Base-by-base conservation (phyloP, 768 basidiomycete species). In the Boletus reticulatus region DNA sequence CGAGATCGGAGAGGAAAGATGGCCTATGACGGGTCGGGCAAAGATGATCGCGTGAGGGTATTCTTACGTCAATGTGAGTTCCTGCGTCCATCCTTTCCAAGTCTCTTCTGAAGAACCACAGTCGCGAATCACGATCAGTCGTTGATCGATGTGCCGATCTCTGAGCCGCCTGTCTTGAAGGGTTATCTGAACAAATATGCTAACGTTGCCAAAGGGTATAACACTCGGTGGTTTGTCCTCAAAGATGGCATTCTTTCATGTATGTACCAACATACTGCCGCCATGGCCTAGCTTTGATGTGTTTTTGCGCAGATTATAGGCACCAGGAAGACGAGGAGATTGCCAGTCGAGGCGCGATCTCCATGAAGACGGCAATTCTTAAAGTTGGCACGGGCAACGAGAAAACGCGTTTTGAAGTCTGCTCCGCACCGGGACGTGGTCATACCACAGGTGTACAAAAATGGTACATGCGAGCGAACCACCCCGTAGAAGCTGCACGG, bases 141-240 rank as follows among this genome's bases (percentile, higher is more conserved):
- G 0, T 75, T 93, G 2, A 80, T 94, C 11, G 77, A 80, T 5
- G 66, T 73, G 9, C 72, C 78, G 1, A 61, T 70, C 8, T 74
- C 76, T 1, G 83, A 85, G 46, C 83, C 87, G 2, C 85, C 88
- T 0, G 70, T 77, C 4, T 71, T 92, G 53, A 85, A 82, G 58
- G 92, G 91, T 0, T 92, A 92, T 65, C 75, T 93, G 19, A 92
- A 90, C 70, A 98, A 98, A 70, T 97, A 94, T 67, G 86, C 88
- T 1, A 98, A 97, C 62, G 90, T 97, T 38, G 92, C 92, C 0
- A 87, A 84, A 62, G 94, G 95, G 0, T 96, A 94, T 67, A 86
- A 84, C 56, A 88, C 89, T 0, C 79, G 94, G 1, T 97, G 94
- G 93, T 96, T 98, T 65, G 92, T 96, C 0, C 80, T 97, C 19